A percentile compares a stretch with the other conserved stretches of the same genome.
Evolutionary conservation across 2,329 filamentous ascomycete genomes (phyloP).

Genomic region (Fusarium zealandicum): DNA sequence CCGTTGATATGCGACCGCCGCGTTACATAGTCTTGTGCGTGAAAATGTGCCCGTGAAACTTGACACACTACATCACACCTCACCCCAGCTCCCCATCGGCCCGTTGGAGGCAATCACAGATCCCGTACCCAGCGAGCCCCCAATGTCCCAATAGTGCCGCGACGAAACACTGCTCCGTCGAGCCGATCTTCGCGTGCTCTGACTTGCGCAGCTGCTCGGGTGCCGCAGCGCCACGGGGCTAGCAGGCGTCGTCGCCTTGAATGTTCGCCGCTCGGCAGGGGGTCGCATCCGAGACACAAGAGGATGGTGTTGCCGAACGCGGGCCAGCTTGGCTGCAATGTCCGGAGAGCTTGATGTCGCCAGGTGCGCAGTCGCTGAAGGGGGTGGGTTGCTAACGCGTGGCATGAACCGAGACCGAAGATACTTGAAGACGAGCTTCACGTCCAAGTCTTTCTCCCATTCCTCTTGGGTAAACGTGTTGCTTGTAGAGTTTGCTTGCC

Average conservation of each 20-base stretch:
- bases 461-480: constrained; percentile 72
- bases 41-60: constrained; percentile 11
- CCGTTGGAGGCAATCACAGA: constrained; percentile 72
- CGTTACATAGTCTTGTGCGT: constrained; percentile 6
- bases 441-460: constrained; percentile 92
- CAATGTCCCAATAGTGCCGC: constrained; percentile 92
- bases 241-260: constrained; percentile 60
- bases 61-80: constrained; percentile 58
- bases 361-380: constrained; percentile 56
- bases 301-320: constrained; percentile 89
- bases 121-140: constrained; percentile 78
- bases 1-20: constrained; percentile 16
- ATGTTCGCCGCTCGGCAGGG: constrained; percentile 60
- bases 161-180: constrained; percentile 74
- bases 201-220: constrained; percentile 80
- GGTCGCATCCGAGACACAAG: constrained; percentile 69
- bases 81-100: constrained; percentile 80
- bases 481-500: constrained; percentile 37
- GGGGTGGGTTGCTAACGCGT: constrained; percentile 51
- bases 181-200: constrained; percentile 80
- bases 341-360: constrained; percentile 65
- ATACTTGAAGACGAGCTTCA: constrained; percentile 91
- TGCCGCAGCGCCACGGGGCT: constrained; percentile 58
- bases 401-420: constrained; percentile 77
- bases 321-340: constrained; percentile 76